A percentile compares a stretch with the other conserved stretches of the same genome.
Conservation (phyloP, 768 basidiomycete genomes). For the Mycena albidolilacea region DNA sequence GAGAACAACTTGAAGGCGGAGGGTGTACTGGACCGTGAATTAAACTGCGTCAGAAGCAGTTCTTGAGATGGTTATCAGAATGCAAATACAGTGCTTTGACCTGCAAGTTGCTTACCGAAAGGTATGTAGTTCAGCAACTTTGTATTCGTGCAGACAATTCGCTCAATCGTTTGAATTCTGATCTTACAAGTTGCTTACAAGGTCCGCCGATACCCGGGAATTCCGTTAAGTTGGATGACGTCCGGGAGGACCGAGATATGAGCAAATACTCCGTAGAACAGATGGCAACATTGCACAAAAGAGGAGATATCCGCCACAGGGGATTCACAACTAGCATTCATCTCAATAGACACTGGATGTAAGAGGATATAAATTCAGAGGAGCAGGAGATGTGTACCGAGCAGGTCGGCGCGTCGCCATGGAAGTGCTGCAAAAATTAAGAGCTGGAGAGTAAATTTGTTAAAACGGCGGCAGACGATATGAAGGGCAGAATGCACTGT, state of each 20-base stretch:
- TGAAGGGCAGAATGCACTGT: too few species aligned
- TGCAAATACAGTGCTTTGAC: not conserved
- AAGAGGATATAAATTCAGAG: not conserved
- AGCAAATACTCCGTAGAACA: not conserved
- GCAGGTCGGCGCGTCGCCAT: not conserved
- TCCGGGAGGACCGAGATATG: not conserved
- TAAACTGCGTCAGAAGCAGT: not conserved
- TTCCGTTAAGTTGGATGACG: not conserved
- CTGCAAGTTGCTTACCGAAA: not conserved
- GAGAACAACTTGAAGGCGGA: not conserved
- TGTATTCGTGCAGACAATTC: not conserved
- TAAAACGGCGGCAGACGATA: too few species aligned
- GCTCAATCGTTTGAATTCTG: too few species aligned
- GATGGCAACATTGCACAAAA: not conserved
- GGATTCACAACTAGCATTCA: too few species aligned
- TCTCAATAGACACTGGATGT: not conserved
- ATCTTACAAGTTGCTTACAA: not conserved
- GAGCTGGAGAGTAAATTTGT: too few species aligned
- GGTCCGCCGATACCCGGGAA: not conserved
- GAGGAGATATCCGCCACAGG: too few species aligned
- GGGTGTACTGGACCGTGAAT: not conserved
- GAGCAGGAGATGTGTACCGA: not conserved
- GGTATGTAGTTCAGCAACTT: not conserved
- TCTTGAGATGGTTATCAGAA: slow-evolving; percentile 2
- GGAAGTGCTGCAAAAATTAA: not conserved